A percentile compares a stretch with the other conserved stretches of the same genome.
phyloP scores from a whole-genome alignment of 768 basidiomycete species.

The Cystofilobasidium ferigula region DNA sequence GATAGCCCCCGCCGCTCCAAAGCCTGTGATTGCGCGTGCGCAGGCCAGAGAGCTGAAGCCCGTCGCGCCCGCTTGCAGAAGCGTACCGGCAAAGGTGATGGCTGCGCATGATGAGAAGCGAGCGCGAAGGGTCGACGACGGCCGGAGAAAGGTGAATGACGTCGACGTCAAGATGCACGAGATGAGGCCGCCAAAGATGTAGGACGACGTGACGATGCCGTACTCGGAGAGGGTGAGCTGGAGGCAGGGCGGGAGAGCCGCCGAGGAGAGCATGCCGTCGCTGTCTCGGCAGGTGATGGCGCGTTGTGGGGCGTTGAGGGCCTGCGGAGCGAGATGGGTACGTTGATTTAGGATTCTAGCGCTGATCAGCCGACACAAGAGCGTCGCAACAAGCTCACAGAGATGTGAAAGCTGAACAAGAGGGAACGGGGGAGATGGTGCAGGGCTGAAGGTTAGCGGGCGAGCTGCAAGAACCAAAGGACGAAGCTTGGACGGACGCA shows the following conservation, averaged over 20 bases:
- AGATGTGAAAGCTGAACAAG: slow-evolving; percentile 11
- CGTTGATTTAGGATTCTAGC: too few relatives aligned
- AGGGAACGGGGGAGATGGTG: background rate
- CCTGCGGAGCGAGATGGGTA: background rate
- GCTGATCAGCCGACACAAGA: background rate
- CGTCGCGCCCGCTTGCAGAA: background rate
- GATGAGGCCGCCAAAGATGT: slow-evolving; percentile 74
- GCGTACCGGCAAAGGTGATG: background rate
- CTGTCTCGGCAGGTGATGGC: background rate
- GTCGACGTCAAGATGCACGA: slow-evolving; percentile 53
- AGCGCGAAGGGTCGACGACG: background rate
- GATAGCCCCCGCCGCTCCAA: slow-evolving; percentile 59
- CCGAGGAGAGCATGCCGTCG: background rate
- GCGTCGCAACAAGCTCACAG: background rate
- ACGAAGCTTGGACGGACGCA: background rate
- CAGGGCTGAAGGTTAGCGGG: background rate
- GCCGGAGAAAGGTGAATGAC: slow-evolving; percentile 41
- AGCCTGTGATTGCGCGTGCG: slow-evolving; percentile 41
- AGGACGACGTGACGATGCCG: slow-evolving; percentile 69
- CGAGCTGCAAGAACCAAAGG: background rate
- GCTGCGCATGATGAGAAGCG: background rate
- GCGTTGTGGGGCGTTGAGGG: slow-evolving; percentile 7
- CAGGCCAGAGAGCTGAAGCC: background rate
- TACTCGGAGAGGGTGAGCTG: slow-evolving; percentile 66
- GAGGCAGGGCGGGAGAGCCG: slow-evolving; percentile 57